These are phyloP conservation scores for Caryopteris hybrid DNA, from an alignment of 305 asterid genomes.

Conservation along the genomic window DNA sequence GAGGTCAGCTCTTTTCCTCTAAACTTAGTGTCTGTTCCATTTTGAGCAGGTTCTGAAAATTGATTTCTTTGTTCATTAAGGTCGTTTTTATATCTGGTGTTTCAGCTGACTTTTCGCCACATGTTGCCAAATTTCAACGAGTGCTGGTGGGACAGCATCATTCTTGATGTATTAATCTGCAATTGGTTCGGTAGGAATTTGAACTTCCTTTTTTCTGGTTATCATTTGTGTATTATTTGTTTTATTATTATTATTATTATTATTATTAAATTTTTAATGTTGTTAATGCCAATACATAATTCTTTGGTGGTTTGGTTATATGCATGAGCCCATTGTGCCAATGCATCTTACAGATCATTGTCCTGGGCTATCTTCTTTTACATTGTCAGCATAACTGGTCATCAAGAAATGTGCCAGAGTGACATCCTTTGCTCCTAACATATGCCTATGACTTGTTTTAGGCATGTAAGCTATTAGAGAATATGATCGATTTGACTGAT, in stretches of 20 bases:
- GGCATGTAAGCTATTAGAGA: too few relatives aligned
- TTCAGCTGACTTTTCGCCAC: slow-evolving; percentile 92
- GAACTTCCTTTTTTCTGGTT: slow-evolving; percentile 2
- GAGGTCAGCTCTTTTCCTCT: slow-evolving; percentile 54
- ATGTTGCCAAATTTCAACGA: slow-evolving; percentile 92
- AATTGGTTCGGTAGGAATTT: slow-evolving; percentile 79
- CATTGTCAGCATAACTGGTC: too few relatives aligned
- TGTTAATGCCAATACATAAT: too few relatives aligned
- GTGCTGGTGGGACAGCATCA: slow-evolving; percentile 97
- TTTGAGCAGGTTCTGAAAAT: slow-evolving; percentile 15
- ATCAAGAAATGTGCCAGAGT: too few relatives aligned
- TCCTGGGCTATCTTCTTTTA: too few relatives aligned
- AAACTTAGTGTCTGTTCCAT: background rate
- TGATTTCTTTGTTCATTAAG: slow-evolving; percentile 16
- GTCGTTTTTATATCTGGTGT: slow-evolving; percentile 27
- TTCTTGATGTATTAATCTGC: slow-evolving; percentile 88
- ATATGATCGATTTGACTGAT: too few relatives aligned
- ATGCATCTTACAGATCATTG: too few relatives aligned
- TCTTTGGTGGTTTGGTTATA: too few relatives aligned
- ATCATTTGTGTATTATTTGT: slow-evolving; percentile 10
- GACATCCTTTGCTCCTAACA: too few relatives aligned
- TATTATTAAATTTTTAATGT: background rate
- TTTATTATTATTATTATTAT: too few relatives aligned
- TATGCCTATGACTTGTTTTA: too few relatives aligned
- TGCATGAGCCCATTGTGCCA: too few relatives aligned